A percentile compares a stretch with the other conserved stretches of the same genome.
These are phyloP conservation scores for Pestalotiopsis sp. DNA, from an alignment of 2,329 filamentous ascomycete species.

Conservation along the genomic window DNA sequence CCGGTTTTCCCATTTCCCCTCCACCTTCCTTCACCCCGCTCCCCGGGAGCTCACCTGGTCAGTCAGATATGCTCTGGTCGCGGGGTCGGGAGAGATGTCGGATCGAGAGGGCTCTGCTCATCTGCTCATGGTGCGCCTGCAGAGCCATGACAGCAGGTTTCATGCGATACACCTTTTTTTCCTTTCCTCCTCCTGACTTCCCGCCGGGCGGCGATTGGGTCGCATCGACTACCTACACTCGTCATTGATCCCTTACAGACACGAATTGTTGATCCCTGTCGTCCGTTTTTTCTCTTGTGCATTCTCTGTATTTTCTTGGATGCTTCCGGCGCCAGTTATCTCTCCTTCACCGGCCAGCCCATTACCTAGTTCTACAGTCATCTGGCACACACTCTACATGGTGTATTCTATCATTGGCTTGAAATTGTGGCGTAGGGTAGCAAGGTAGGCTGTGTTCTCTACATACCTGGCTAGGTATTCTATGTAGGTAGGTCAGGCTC, in stretches of 20 bases:
- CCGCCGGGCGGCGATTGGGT: not conserved
- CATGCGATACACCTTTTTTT: slow-evolving; percentile 1
- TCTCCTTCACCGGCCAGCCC: not conserved
- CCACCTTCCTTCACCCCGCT: not conserved
- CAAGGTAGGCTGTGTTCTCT: not conserved
- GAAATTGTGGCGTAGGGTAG: not conserved
- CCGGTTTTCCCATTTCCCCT: not conserved
- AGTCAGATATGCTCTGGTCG: too few relatives aligned
- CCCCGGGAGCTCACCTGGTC: not conserved
- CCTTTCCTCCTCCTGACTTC: not conserved
- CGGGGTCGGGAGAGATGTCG: too few relatives aligned
- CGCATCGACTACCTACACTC: not conserved
- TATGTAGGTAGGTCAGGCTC: not conserved
- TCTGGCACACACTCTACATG: not conserved
- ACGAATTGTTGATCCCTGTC: not conserved
- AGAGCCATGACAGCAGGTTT: slow-evolving; percentile 8
- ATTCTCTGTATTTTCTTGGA: not conserved
- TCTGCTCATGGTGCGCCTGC: not conserved
- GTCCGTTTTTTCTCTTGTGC: not conserved
- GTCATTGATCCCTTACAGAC: not conserved
- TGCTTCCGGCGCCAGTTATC: not conserved
- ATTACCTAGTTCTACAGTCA: not conserved
- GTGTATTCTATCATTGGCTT: not conserved
- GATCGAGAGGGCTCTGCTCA: too few relatives aligned
- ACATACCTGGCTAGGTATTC: not conserved